Base-by-base conservation (phyloP, 805 yeast species). In the Grigorovia transvaalensis region DNA sequence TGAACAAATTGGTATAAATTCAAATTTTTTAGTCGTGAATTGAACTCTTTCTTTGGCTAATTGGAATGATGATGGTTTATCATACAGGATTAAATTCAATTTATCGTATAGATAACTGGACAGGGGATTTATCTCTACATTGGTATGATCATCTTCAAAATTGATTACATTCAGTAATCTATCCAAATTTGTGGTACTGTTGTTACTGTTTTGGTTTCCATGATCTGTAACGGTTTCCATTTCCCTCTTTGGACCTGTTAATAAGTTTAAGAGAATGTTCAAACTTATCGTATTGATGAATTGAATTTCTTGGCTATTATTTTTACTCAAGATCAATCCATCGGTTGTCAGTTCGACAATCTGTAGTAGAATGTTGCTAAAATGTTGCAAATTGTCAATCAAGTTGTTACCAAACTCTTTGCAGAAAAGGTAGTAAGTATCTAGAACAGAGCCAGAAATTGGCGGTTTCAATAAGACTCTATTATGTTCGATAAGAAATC, bases 11-110 rank as follows among this genome's bases (percentile, higher is more conserved):
- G 67, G 64, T 18, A 64, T 64, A 45, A 57, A 65, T 30, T 56
- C 59, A 0, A 53, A 15, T 2, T 52, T 45, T 7, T 48, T 44
- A 2, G 57, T 56, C 6, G 58, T 57, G 9, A 52, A 13, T 27
- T 44, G 50, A 4, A 62, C 61, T 45, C 68, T 56, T 52, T 67
- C 71, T 48, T 54, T 58, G 3, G 61, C 62, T 17, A 68, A 50
- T 19, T 47, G 45, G 8, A 53, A 48, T n/a, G 66, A 65, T 2
- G 57, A 59, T 4, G 66, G 63, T 29, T 58, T 56, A 4, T 46
- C 17, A 46, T 54, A 6, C 53, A 67, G 49, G 49, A 56, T 27
- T 2, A 35, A 46, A 5, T 60, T 51, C 40, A 67, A 44, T 49
- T 55, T 54, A 7, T 49, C 23, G 4, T 19, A 49, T 1, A 58